A percentile compares a stretch with the other conserved stretches of the same genome.
Evolutionary conservation across 768 basidiomycete species (phyloP).

Genomic region (Lepiota brunneoincarnata): DNA sequence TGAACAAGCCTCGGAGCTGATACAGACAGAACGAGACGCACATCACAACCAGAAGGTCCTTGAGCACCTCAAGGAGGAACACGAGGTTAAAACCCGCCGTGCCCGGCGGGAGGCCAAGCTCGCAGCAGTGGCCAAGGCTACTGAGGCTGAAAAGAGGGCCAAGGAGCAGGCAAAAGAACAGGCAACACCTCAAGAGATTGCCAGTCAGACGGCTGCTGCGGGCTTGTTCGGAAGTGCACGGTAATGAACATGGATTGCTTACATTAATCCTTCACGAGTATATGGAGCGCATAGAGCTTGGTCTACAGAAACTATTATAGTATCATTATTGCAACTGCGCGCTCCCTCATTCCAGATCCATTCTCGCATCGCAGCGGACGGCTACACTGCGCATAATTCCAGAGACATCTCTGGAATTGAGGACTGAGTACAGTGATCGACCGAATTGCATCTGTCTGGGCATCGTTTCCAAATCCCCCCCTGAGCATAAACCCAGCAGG

Average conservation of each 20-base stretch:
- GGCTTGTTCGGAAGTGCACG: slow-evolving; percentile 18
- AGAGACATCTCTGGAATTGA: too few relatives aligned
- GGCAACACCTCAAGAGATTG: slow-evolving; percentile 1
- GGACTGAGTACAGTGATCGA: too few relatives aligned
- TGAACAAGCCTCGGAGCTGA: slow-evolving; percentile 57
- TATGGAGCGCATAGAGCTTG: too few relatives aligned
- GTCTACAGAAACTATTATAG: too few relatives aligned
- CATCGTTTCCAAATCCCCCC: too few relatives aligned
- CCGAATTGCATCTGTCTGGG: too few relatives aligned
- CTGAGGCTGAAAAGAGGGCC: not conserved
- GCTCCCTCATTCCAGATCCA: too few relatives aligned
- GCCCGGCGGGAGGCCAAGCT: not conserved
- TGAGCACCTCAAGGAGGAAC: slow-evolving; percentile 10
- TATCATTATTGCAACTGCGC: too few relatives aligned
- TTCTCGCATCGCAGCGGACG: too few relatives aligned
- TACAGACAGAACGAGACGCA: slow-evolving; percentile 29
- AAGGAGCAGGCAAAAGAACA: not conserved
- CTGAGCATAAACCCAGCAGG: too few relatives aligned
- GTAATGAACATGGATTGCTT: not conserved
- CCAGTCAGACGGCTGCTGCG: slow-evolving; percentile 20
- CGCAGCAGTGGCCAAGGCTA: not conserved
- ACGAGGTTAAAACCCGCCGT: not conserved
- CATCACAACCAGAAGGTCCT: slow-evolving; percentile 18
- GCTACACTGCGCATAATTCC: too few relatives aligned
- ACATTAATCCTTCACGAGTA: not conserved